A percentile compares a stretch with the other conserved stretches of the same genome.
These are phyloP conservation scores for Paraphaeosphaeria sporulosa DNA, from an alignment of 2,329 filamentous ascomycete genomes.

Conservation along the genomic window DNA sequence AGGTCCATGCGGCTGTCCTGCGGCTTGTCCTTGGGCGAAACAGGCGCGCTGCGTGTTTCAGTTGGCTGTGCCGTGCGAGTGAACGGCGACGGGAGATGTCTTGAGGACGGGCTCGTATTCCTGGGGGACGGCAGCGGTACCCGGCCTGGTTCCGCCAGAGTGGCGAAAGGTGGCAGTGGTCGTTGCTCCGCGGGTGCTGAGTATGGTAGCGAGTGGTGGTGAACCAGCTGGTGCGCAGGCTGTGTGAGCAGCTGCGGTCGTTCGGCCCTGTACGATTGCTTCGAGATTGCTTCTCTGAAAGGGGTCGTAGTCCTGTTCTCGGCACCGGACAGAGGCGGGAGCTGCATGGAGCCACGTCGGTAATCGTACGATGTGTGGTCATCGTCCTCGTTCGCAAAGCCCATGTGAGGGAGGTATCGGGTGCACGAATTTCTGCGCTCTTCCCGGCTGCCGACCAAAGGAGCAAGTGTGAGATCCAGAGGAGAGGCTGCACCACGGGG, in stretches of 20 bases:
- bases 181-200: conserved; percentile 36
- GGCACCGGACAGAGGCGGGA: conserved; percentile 41
- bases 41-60: conserved; percentile 41
- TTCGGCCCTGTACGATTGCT: conserved; percentile 29
- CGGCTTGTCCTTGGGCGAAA: conserved; percentile 39
- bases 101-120: conserved; percentile 36
- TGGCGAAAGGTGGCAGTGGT: conserved; percentile 42
- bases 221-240: conserved; percentile 38
- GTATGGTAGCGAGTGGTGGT: conserved; percentile 42
- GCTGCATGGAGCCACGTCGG: conserved; percentile 42
- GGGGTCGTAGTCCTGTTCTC: conserved; percentile 29
- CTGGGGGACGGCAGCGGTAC: conserved; percentile 33
- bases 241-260: conserved; percentile 43
- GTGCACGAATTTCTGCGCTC: conserved; percentile 49
- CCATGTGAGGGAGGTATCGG: conserved; percentile 47
- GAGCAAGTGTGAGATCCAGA: conserved; percentile 53
- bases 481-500: conserved; percentile 55
- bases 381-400: conserved; percentile 49
- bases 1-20: conserved; percentile 43
- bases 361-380: conserved; percentile 34
- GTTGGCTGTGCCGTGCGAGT: conserved; percentile 24
- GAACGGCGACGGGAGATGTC: conserved; percentile 44
- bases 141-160: conserved; percentile 40
- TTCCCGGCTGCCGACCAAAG: conserved; percentile 44
- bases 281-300: conserved; percentile 36